A percentile compares a stretch with the other conserved stretches of the same genome.
Evolutionary conservation across 768 basidiomycete species (phyloP).

Genomic region (Naganishia antarctica): DNA sequence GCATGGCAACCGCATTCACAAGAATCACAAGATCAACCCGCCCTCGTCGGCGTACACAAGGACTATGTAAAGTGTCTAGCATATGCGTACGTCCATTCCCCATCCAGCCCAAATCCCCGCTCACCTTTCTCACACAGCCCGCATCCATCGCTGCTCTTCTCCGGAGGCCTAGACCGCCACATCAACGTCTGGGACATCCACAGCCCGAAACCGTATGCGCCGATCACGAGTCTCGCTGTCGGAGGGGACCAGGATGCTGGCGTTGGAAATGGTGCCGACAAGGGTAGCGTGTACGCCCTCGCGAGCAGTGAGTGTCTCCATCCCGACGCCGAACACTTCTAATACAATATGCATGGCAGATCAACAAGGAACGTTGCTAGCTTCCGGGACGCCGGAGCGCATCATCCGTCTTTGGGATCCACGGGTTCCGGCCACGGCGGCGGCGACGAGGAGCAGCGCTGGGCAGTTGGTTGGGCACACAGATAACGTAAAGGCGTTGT

Average conservation of each 20-base stretch:
- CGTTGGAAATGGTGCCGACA: slow-evolving; percentile 35
- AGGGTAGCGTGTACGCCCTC: slow-evolving; percentile 49
- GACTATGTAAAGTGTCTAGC: slow-evolving; percentile 68
- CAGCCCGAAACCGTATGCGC: slow-evolving; percentile 36
- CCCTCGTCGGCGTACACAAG: slow-evolving; percentile 48
- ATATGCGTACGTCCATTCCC: slow-evolving; percentile 57
- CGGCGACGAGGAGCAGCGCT: slow-evolving; percentile 55
- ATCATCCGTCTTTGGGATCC: slow-evolving; percentile 93
- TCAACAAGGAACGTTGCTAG: slow-evolving; percentile 65
- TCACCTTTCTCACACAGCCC: background rate
- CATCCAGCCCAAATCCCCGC: background rate
- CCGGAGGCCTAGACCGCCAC: slow-evolving; percentile 85
- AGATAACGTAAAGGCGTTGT: slow-evolving; percentile 86
- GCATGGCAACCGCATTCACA: slow-evolving; percentile 82
- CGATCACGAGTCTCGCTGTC: slow-evolving; percentile 40
- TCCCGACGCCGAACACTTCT: too few relatives aligned
- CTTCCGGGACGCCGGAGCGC: slow-evolving; percentile 84
- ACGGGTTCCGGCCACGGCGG: slow-evolving; percentile 55
- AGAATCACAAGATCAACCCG: slow-evolving; percentile 54
- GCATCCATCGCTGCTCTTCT: slow-evolving; percentile 37
- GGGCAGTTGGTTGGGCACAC: slow-evolving; percentile 91
- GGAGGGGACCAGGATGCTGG: slow-evolving; percentile 28
- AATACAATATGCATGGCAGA: too few relatives aligned
- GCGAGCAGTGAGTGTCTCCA: slow-evolving; percentile 42
- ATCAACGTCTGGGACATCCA: slow-evolving; percentile 90